These are phyloP conservation scores for Dioscorea zingiberensis DNA, from an alignment of 106 monocot genomes.

Conservation along the genomic window DNA sequence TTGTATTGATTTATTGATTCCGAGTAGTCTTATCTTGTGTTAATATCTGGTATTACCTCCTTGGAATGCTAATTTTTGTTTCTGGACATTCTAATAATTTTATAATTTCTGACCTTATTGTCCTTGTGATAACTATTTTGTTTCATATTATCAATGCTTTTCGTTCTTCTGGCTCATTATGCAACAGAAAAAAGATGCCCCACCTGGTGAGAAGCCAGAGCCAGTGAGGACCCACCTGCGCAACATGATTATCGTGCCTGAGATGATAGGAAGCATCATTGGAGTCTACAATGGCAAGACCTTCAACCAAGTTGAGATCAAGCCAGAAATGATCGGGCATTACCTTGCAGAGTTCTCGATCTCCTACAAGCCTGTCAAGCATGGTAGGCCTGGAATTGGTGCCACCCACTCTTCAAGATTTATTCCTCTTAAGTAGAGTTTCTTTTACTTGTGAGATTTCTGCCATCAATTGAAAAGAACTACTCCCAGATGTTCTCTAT, in stretches of 20 bases:
- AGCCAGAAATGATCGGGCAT: slow-evolving; percentile 13
- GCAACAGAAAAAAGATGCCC: slow-evolving; percentile 13
- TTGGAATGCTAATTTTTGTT: not conserved
- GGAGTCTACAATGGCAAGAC: slow-evolving; percentile 16
- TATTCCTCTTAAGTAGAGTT: slow-evolving; percentile 9
- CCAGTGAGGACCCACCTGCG: slow-evolving; percentile 10
- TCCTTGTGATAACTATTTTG: not conserved
- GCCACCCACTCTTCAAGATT: slow-evolving; percentile 12
- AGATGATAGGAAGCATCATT: slow-evolving; percentile 11
- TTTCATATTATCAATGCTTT: not conserved
- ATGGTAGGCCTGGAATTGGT: slow-evolving; percentile 15
- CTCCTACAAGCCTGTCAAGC: slow-evolving; percentile 14
- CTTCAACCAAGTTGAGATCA: slow-evolving; percentile 14
- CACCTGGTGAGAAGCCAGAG: slow-evolving; percentile 13
- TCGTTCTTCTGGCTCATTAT: not conserved
- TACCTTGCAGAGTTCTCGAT: slow-evolving; percentile 15
- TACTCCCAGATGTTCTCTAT: no score
- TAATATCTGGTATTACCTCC: no score
- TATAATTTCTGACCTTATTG: no score
- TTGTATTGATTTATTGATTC: no score
- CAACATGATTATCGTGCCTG: slow-evolving; percentile 13
- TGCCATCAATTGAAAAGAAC: no score
- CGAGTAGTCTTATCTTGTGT: no score
- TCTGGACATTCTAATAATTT: not conserved
- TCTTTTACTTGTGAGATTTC: not conserved